These are phyloP conservation scores for Penicillium rolfsii DNA, from an alignment of 2,329 filamentous ascomycete species.

Conservation along the genomic window DNA sequence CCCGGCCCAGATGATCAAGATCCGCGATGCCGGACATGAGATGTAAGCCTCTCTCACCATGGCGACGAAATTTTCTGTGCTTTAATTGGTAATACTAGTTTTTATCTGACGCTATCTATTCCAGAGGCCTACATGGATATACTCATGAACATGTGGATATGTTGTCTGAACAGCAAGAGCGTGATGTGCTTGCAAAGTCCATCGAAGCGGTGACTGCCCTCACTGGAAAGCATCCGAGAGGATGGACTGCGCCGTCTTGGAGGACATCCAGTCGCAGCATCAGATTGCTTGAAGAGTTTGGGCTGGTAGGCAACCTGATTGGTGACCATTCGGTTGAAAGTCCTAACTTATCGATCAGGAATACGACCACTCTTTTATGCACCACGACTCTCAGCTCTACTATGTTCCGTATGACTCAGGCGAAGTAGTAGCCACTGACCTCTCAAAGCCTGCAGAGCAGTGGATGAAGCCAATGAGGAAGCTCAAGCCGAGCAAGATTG, in stretches of 20 bases:
- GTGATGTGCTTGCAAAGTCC: conserved; percentile 72
- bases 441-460: conserved; percentile 1
- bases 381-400: conserved; percentile 41
- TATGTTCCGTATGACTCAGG: conserved; percentile 19
- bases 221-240: conserved; percentile 64
- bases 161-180: conserved; percentile 73
- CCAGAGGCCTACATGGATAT: conserved; percentile 55
- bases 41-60: conserved; percentile 3
- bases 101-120: background rate
- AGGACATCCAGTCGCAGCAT: conserved; percentile 31
- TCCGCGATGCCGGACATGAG: conserved; percentile 14
- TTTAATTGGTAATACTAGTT: background rate
- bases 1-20: conserved; percentile 10
- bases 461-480: conserved; percentile 19
- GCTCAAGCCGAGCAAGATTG: conserved; percentile 9
- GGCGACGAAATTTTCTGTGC: background rate
- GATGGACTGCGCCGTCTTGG: conserved; percentile 34
- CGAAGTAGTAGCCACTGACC: conserved; percentile 1
- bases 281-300: conserved; percentile 37
- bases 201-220: conserved; percentile 71
- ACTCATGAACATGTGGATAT: conserved; percentile 71
- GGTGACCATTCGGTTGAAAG: too few relatives aligned
- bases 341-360: conserved; percentile 10
- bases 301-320: conserved; percentile 22
- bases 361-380: conserved; percentile 41